Conservation (phyloP, 768 basidiomycete genomes). For the Baorangia bicolor region DNA sequence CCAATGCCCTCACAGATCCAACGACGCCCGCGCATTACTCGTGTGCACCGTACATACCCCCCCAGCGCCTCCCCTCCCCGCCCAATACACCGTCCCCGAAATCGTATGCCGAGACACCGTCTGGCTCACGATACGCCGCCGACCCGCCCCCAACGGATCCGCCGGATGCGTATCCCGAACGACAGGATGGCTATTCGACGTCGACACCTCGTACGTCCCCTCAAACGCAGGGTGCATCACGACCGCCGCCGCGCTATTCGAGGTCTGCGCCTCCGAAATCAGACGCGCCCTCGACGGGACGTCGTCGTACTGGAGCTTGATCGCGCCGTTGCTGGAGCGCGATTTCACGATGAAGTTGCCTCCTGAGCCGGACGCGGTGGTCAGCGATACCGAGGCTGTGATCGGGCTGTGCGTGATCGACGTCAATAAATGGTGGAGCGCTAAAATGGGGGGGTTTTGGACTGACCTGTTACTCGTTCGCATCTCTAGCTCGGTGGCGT, state of each 20-base stretch:
- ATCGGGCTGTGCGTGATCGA: constrained; percentile 11
- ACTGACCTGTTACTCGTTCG: constrained; percentile 24
- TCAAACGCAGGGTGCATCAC: constrained; percentile 39
- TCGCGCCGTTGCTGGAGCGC: constrained; percentile 34
- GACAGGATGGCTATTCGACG: constrained; percentile 19
- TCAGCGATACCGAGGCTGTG: constrained; percentile 26
- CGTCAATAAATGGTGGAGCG: not conserved
- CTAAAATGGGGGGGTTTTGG: not conserved
- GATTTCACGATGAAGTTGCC: constrained; percentile 34
- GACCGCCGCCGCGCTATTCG: constrained; percentile 31
- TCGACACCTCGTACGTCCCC: constrained; percentile 35
- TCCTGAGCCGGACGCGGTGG: constrained; percentile 21
- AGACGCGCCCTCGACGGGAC: constrained; percentile 34
- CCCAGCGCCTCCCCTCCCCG: not conserved
- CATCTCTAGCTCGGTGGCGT: constrained; percentile 16
- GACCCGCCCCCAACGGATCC: constrained; percentile 34
- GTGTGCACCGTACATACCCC: constrained; percentile 14
- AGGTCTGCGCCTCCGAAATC: constrained; percentile 30
- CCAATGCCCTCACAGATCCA: constrained; percentile 16
- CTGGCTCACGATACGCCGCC: constrained; percentile 26
- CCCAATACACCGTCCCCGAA: constrained; percentile 23
- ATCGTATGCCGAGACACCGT: not conserved
- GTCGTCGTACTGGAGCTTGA: constrained; percentile 29
- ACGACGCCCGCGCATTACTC: constrained; percentile 22
- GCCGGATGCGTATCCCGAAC: constrained; percentile 10